A percentile compares a stretch with the other conserved stretches of the same genome.
These are phyloP conservation scores for Avicennia marina DNA, from an alignment of 257 asterid genomes.

Conservation along the genomic window DNA sequence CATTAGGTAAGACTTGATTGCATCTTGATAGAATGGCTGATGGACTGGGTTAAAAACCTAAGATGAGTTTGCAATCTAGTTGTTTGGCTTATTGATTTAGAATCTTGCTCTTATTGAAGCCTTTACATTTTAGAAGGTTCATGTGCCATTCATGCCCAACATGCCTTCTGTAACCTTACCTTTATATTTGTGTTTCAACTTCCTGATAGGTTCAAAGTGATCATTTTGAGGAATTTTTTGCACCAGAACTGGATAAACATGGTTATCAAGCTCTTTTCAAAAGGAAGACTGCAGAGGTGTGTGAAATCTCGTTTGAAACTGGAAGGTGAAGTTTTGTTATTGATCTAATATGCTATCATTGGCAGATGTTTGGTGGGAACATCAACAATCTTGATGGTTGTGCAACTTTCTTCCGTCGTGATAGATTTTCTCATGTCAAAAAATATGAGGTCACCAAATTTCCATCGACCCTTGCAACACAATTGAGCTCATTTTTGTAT, in stretches of 20 bases:
- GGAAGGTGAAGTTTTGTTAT: slow-evolving; percentile 9
- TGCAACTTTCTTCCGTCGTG: slow-evolving; percentile 98
- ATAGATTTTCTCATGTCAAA: slow-evolving; percentile 88
- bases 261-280: slow-evolving; percentile 88
- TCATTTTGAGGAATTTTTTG: slow-evolving; percentile 88
- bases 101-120: slow-evolving; percentile 7
- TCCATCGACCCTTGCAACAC: slow-evolving; percentile 9
- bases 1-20: not conserved
- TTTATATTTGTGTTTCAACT: not conserved
- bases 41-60: slow-evolving; percentile 1
- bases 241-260: slow-evolving; percentile 96
- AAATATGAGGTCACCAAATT: slow-evolving; percentile 75
- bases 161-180: not conserved
- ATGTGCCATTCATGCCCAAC: not conserved
- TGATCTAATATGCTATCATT: slow-evolving; percentile 10
- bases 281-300: slow-evolving; percentile 83
- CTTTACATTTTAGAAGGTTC: not conserved
- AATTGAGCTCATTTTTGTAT: slow-evolving; percentile 10
- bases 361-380: slow-evolving; percentile 67
- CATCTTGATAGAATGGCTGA: not conserved
- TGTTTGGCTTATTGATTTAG: slow-evolving; percentile 4
- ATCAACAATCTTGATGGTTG: slow-evolving; percentile 70
- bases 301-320: slow-evolving; percentile 22
- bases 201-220: slow-evolving; percentile 77
- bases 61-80: not conserved